Percentiles rank a stretch among this genome's conserved stretches.
Conservation (phyloP, 2,329 filamentous ascomycete genomes). For the Pseudocercospora macadamiae region DNA sequence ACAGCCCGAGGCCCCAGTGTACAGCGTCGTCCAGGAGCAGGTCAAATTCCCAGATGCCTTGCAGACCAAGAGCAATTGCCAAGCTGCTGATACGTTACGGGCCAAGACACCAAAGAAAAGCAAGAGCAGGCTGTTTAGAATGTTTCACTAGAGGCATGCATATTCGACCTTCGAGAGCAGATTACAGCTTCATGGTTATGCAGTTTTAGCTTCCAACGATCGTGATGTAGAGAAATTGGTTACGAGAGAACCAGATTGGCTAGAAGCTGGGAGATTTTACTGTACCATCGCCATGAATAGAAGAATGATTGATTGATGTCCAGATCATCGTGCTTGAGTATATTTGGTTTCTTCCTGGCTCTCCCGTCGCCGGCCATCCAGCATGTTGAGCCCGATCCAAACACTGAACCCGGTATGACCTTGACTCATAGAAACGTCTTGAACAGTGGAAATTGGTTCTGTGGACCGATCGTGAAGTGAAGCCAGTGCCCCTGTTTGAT, state of each 20-base stretch:
- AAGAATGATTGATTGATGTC: neutral
- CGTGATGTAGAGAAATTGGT: neutral
- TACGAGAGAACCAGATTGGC: neutral
- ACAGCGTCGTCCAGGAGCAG: constrained; percentile 30
- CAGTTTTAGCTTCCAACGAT: neutral
- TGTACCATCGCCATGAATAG: neutral
- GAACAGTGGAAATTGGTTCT: too few species aligned
- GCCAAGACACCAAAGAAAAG: constrained; percentile 30
- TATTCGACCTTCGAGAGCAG: neutral
- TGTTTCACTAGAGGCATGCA: constrained; percentile 26
- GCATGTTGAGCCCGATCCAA: too few species aligned
- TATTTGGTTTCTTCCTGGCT: too few species aligned
- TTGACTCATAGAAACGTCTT: too few species aligned
- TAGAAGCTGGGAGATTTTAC: neutral
- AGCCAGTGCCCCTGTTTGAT: neutral
- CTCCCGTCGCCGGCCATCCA: too few species aligned
- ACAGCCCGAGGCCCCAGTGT: constrained; percentile 16
- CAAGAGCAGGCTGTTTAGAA: constrained; percentile 32
- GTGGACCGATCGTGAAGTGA: neutral
- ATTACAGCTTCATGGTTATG: neutral
- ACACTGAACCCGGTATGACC: too few species aligned
- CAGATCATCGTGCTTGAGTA: too few species aligned
- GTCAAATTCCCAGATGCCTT: constrained; percentile 22
- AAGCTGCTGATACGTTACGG: constrained; percentile 5
- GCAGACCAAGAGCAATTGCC: constrained; percentile 16